Evolutionary conservation across 2,329 filamentous ascomycete genomes (phyloP).

Genomic region (Apiospora hydei): DNA sequence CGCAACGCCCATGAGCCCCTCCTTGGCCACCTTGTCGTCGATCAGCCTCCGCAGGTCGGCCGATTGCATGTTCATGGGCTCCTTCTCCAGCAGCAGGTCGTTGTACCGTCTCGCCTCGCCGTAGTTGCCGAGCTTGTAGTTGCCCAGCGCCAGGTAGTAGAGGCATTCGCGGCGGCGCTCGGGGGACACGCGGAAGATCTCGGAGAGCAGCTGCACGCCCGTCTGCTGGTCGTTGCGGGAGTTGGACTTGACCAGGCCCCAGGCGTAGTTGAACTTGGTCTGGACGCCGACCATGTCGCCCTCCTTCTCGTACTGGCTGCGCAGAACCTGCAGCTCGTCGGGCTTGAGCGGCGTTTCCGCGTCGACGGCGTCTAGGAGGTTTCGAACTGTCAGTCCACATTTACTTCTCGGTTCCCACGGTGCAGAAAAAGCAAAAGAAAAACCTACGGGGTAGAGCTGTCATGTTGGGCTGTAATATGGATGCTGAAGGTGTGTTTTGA

Average conservation of each 20-base stretch:
- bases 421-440: neutral
- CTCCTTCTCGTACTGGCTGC: slow-evolving; percentile 95
- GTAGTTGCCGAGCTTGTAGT: slow-evolving; percentile 99
- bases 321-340: slow-evolving; percentile 90
- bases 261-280: slow-evolving; percentile 99
- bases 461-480: slow-evolving; percentile 13
- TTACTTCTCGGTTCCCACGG: neutral
- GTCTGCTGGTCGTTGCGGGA: slow-evolving; percentile 87
- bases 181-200: slow-evolving; percentile 93
- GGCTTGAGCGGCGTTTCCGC: slow-evolving; percentile 96
- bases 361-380: slow-evolving; percentile 83
- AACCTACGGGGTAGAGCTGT: slow-evolving; percentile 19
- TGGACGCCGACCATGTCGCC: slow-evolving; percentile 96
- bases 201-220: slow-evolving; percentile 89
- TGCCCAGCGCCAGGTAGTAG: slow-evolving; percentile 95
- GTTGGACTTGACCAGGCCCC: slow-evolving; percentile 96
- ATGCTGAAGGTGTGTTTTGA: neutral
- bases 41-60: slow-evolving; percentile 85
- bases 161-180: slow-evolving; percentile 97
- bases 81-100: slow-evolving; percentile 87
- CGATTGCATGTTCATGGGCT: slow-evolving; percentile 91
- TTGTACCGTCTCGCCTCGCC: slow-evolving; percentile 95
- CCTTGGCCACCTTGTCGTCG: slow-evolving; percentile 94
- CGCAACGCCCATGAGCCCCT: slow-evolving; percentile 91
- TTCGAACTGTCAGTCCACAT: slow-evolving; percentile 29